Evolutionary conservation across 2,329 filamentous ascomycete genomes (phyloP).

Genomic region (Aspergillus spinulosporus): DNA sequence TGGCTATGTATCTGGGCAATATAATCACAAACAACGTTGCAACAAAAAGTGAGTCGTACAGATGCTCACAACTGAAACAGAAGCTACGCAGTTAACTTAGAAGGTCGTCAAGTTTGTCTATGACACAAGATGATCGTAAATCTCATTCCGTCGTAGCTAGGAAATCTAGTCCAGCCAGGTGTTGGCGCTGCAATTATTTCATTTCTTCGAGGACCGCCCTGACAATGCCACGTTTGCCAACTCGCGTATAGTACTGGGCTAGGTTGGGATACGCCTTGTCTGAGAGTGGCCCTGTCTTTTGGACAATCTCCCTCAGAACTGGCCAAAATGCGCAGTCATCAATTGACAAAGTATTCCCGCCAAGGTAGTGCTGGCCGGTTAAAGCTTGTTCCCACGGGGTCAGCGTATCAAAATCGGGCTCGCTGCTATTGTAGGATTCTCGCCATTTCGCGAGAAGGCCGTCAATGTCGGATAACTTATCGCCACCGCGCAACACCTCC

Average conservation of each 20-base stretch:
- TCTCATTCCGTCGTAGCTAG: conserved; percentile 2
- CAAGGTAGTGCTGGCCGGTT: conserved; percentile 36
- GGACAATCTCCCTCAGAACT: conserved; percentile 40
- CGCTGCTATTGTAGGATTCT: conserved; percentile 20
- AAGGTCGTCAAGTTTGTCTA: background rate
- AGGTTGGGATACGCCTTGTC: conserved; percentile 34
- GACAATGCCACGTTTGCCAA: conserved; percentile 42
- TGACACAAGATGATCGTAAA: background rate
- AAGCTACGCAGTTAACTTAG: no score
- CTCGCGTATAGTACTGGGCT: conserved; percentile 39
- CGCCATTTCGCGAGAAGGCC: conserved; percentile 34
- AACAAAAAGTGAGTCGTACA: background rate
- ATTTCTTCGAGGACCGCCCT: conserved; percentile 32
- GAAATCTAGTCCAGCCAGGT: background rate
- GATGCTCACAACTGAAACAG: no score
- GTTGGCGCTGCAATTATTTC: background rate
- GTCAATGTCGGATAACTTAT: conserved; percentile 31
- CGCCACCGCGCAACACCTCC: conserved; percentile 31
- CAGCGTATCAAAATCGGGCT: conserved; percentile 21
- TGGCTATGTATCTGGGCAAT: background rate
- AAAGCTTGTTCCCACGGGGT: conserved; percentile 37
- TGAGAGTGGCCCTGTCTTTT: conserved; percentile 26
- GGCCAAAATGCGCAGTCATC: conserved; percentile 50
- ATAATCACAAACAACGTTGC: background rate
- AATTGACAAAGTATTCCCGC: conserved; percentile 38